Percentiles rank a stretch among this genome's conserved stretches.
Evolutionary conservation across 176 grass and related monocot species (phyloP).

Genomic region (Bonia amplexicaulis): DNA sequence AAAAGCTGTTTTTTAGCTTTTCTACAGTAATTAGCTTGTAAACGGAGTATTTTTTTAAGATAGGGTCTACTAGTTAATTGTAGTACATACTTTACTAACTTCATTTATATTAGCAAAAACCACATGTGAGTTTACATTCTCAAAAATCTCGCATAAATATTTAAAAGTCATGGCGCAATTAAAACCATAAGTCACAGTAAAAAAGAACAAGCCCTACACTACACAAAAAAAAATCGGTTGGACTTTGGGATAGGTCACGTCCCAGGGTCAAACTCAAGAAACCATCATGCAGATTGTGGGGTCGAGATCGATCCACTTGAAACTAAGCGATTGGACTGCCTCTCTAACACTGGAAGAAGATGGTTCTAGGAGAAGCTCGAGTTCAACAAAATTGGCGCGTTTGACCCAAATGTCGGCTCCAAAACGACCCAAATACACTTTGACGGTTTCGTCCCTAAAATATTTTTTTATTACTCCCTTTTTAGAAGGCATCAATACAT

Average conservation of each 20-base stretch:
- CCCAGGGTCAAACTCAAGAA: conserved; percentile 15
- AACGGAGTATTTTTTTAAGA: too few relatives aligned
- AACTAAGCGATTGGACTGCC: background rate
- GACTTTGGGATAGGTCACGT: background rate
- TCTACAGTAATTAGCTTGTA: too few relatives aligned
- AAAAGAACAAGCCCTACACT: too few relatives aligned
- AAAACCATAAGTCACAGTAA: too few relatives aligned
- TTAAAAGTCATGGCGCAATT: too few relatives aligned
- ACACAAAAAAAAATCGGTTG: background rate
- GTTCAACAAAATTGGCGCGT: background rate
- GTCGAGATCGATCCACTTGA: background rate
- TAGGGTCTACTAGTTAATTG: too few relatives aligned
- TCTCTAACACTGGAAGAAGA: background rate
- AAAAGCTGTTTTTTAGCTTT: too few relatives aligned
- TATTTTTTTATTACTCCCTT: background rate
- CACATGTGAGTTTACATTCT: too few relatives aligned
- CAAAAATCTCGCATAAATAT: too few relatives aligned
- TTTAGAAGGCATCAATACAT: background rate
- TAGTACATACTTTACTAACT: too few relatives aligned
- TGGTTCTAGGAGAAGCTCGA: background rate
- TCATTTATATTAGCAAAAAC: too few relatives aligned
- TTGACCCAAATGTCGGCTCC: background rate
- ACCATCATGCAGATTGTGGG: background rate
- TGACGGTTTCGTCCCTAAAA: background rate
- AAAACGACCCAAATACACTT: background rate